These are phyloP conservation scores for Globisporangium cederbergense DNA, from an alignment of 352 stramenopile genomes.

Conservation along the genomic window DNA sequence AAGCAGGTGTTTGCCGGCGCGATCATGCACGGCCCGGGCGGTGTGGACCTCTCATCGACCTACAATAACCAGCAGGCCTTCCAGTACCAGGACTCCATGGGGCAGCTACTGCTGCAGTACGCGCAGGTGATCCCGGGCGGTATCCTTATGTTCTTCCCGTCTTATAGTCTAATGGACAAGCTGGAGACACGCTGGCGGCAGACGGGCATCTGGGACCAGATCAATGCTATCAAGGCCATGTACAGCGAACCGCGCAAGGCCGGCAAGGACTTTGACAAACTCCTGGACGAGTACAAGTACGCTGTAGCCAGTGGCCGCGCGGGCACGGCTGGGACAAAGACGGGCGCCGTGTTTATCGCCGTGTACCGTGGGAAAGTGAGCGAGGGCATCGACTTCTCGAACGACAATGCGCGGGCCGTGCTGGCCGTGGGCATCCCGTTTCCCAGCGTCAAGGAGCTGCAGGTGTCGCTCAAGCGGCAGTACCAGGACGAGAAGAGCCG, in stretches of 20 bases:
- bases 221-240: constrained; percentile 59
- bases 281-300: constrained; percentile 74
- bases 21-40: constrained; percentile 62
- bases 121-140: constrained; percentile 63
- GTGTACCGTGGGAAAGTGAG: constrained; percentile 98
- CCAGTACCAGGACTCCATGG: constrained; percentile 80
- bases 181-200: constrained; percentile 61
- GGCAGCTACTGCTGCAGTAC: constrained; percentile 71
- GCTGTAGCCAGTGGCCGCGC: constrained; percentile 28
- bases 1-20: constrained; percentile 79
- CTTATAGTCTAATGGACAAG: constrained; percentile 79
- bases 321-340: constrained; percentile 20
- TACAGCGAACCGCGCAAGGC: constrained; percentile 69
- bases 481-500: constrained; percentile 80
- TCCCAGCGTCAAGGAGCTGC: constrained; percentile 92
- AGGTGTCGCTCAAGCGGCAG: constrained; percentile 74
- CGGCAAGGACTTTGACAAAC: constrained; percentile 78
- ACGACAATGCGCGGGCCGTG: constrained; percentile 95
- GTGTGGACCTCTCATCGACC: constrained; percentile 68
- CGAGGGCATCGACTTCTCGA: constrained; percentile 98
- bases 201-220: constrained; percentile 57
- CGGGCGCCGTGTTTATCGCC: constrained; percentile 94
- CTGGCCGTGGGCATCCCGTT: constrained; percentile 99
- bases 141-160: constrained; percentile 86
- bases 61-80: constrained; percentile 83